Base-by-base conservation (phyloP, 371 early-diverging fungal genomes). In the Apophysomyces variabilis region DNA sequence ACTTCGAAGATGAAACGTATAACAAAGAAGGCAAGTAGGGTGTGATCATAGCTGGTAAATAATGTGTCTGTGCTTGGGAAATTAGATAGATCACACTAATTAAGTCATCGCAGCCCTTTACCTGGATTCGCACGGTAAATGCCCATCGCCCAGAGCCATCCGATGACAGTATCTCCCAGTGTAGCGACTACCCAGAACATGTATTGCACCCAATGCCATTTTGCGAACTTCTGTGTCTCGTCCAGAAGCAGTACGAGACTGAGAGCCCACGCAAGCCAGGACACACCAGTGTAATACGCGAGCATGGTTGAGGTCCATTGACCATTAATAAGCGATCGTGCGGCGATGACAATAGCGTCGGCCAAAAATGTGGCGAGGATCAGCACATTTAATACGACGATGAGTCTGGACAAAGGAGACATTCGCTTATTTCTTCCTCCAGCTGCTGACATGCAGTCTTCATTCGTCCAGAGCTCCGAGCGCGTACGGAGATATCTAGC, bases 181-280 rank as follows among this genome's bases (percentile, higher is more conserved):
- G 62, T 57, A 38, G 75, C 75, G 8, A 68, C 60, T 32, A 68
- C 68, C 72, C 77, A 83, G 60, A 77, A 80, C 16, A 64, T 57
- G 58, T 83, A 83, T 38, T 80, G 84, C 12, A 76, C 54, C 84
- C 84, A 83, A 50, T 72, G 66, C 80, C 80, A 83, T 60, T 70
- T 69, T 5, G 71, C 68, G 37, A 74, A 79, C 50, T 74, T 72
- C 56, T 73, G 68, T 1, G 77, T 71, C 64, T 83, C 80, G 50
- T 76, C 71, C 6, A 69, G 56, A 6, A 78, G 59, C 14, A 61
- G 66, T 0, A 65, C 59, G 14, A 79, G 63, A n/a, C 59, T 62
- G 26, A 79, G 18, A 11, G 62, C 62, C 84, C 84, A 83, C 7
- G 80, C 73, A 4, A 76, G 44, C 67, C 73, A 78, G 16, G 79